Base-by-base conservation (phyloP, 352 stramenopile species). In the Phytopythium mirpurense region DNA sequence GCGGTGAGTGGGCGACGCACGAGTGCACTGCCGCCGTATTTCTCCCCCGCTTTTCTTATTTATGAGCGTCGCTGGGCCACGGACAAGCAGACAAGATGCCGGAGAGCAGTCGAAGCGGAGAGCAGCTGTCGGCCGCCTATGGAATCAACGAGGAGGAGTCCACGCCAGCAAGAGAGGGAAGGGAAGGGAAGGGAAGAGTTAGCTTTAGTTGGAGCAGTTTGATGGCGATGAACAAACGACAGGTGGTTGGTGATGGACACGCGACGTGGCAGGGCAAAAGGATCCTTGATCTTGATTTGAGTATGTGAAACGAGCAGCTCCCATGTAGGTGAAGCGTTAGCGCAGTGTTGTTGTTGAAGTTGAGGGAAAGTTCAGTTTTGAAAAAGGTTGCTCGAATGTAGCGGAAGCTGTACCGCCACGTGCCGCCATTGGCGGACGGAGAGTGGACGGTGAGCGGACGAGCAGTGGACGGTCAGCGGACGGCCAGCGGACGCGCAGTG, bases 61-160 rank as follows among this genome's bases (percentile, higher is more conserved):
- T 51, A 51, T 51, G 29, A 51, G 16, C 26, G 19, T 41, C 45
- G n/a, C 40, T 19, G 45, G 32, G 45, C 45, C 40, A 51, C 14
- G 23, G 19, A 46, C 26, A 36, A 18, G 19, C 7, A 16, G 21
- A 8, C 27, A 29, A 18, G 5, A 29, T 34, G 23, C n/a, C 12
- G 43, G 43, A 48, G 23, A 31, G 27, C 23, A 35, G 24, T 23
- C 12, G 38, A 44, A 3, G 40, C 32, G 42, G 42, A 44, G 11
- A 10, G 9, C n/a, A 43, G 37, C 31, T 12, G 31, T 36, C 10
- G 31, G 31, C 31, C n/a, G n/a, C n/a, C n/a, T n/a, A n/a, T n/a
- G n/a, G n/a, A n/a, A n/a, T 10, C 29, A 32, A 32, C 11, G 2
- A 6, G 10, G 2, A 14, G 3, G 10, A 15, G 12, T 14, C 15